phyloP scores from a whole-genome alignment of 192 early-diverging fungal genomes.

The Thoreauomyces humboldtii region DNA sequence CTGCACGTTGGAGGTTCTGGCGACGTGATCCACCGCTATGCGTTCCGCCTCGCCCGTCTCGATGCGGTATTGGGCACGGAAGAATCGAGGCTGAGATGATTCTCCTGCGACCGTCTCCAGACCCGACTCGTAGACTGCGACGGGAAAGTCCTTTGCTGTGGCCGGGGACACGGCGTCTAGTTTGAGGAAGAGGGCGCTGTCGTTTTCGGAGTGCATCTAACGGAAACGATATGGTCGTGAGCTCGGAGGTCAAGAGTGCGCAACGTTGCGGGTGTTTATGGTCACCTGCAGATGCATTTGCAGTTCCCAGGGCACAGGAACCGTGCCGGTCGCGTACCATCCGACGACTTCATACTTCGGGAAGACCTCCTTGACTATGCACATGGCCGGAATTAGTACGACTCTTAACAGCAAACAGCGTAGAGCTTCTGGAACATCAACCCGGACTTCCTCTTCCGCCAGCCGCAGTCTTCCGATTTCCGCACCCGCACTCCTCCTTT shows the following conservation, averaged over 20 bases:
- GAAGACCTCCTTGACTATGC: conserved; percentile 81
- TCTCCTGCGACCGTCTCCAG: conserved; percentile 60
- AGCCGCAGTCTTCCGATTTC: too few relatives aligned
- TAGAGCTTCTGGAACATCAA: not conserved
- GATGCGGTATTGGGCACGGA: conserved; percentile 66
- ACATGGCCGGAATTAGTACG: conserved; percentile 2
- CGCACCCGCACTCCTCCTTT: too few relatives aligned
- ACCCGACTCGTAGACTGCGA: conserved; percentile 75
- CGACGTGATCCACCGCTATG: conserved; percentile 85
- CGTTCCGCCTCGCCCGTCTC: conserved; percentile 85
- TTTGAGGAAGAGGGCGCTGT: conserved; percentile 73
- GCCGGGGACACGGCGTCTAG: conserved; percentile 50
- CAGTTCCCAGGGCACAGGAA: conserved; percentile 61
- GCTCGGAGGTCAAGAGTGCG: too few relatives aligned
- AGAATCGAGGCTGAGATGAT: conserved; percentile 62
- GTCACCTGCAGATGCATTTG: conserved; percentile 72
- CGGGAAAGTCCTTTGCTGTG: conserved; percentile 63
- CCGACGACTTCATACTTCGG: conserved; percentile 79
- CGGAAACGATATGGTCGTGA: not conserved
- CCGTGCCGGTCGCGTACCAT: conserved; percentile 74
- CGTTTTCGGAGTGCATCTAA: conserved; percentile 71
- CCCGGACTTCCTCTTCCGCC: too few relatives aligned
- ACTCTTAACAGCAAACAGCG: not conserved
- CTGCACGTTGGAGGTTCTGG: conserved; percentile 58
- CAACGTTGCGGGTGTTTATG: too few relatives aligned